Percentiles rank a stretch among this genome's conserved stretches.
phyloP scores from a whole-genome alignment of 1,284 basidiomycete genomes.

The Cryptococcus jaspeensis region DNA sequence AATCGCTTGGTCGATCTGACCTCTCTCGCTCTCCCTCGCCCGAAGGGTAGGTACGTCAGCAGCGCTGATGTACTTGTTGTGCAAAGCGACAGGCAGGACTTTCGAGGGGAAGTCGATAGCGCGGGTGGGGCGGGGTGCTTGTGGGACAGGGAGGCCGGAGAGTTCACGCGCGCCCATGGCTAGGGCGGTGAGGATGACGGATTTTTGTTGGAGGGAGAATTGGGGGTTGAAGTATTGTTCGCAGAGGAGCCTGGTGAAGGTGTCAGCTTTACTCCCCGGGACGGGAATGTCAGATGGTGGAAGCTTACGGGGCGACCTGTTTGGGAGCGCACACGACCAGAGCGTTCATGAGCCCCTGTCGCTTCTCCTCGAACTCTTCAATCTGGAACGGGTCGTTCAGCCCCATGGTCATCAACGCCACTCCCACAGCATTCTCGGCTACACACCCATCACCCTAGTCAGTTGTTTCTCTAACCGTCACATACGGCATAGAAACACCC shows the following conservation, averaged over 20 bases:
- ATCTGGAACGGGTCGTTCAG: slow-evolving; percentile 83
- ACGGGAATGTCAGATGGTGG: slow-evolving; percentile 1
- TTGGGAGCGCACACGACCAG: slow-evolving; percentile 74
- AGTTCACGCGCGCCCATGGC: slow-evolving; percentile 82
- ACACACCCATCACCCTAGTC: slow-evolving; percentile 2
- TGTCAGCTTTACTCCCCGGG: not conserved
- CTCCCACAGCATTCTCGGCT: slow-evolving; percentile 86
- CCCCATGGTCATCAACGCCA: slow-evolving; percentile 69
- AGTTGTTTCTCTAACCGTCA: not conserved
- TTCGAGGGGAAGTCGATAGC: slow-evolving; percentile 70
- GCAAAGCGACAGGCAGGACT: slow-evolving; percentile 66
- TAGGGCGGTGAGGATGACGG: slow-evolving; percentile 78
- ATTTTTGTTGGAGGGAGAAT: slow-evolving; percentile 81
- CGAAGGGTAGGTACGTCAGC: slow-evolving; percentile 17
- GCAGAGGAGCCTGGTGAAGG: slow-evolving; percentile 63
- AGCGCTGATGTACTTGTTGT: slow-evolving; percentile 63
- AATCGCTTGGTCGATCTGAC: slow-evolving; percentile 40
- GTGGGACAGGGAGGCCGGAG: slow-evolving; percentile 64
- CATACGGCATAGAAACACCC: slow-evolving; percentile 16
- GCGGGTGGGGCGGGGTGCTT: slow-evolving; percentile 24
- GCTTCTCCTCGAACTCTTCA: slow-evolving; percentile 71
- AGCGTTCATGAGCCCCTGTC: slow-evolving; percentile 73
- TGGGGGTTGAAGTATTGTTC: slow-evolving; percentile 92
- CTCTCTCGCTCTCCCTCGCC: not conserved
- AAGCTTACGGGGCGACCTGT: slow-evolving; percentile 72